Conservation (phyloP, 164 flowering plant genomes). For the grape (Vitis vinifera) region ASM3070453v1 NC_081812.1:19609001-19609500, state of each 20-base stretch:
- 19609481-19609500: neutral
- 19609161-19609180: no score
- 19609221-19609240: slow-evolving; percentile 18
- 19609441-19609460: slow-evolving; percentile 81
- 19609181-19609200: no score
- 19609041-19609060: no score
- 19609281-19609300: slow-evolving; percentile 81
- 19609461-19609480: slow-evolving; percentile 51
- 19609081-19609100: no score
- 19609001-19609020: neutral
- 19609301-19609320: slow-evolving; percentile 75
- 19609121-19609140: no score
- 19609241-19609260: slow-evolving; percentile 72
- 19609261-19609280: slow-evolving; percentile 94
- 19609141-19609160: no score
- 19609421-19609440: slow-evolving; percentile 78
- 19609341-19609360: slow-evolving; percentile 3
- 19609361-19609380: neutral
- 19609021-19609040: neutral
- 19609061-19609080: no score
- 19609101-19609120: no score
- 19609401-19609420: slow-evolving; percentile 57
- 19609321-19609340: slow-evolving; percentile 87
- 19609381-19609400: neutral
- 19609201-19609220: no score